Evolutionary conservation across 805 yeast genomes (phyloP).

Genomic region (Lachancea fermentati): DNA sequence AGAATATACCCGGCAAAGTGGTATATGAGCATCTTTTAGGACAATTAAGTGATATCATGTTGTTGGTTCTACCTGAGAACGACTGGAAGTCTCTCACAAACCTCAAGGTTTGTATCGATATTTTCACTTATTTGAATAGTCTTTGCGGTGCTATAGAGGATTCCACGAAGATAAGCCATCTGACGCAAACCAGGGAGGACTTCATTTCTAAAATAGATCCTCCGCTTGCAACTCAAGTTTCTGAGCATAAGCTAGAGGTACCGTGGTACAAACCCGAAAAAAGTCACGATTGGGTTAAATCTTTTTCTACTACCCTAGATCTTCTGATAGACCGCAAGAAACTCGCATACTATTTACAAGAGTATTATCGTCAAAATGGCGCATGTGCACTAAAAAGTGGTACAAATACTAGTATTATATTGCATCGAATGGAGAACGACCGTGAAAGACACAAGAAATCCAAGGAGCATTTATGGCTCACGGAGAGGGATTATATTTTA

Average conservation of each 20-base stretch:
- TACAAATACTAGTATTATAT: slow-evolving; percentile 29
- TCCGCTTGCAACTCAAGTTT: neutral
- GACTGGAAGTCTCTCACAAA: slow-evolving; percentile 21
- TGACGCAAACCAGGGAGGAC: neutral
- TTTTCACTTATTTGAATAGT: slow-evolving; percentile 11
- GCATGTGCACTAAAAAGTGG: slow-evolving; percentile 5
- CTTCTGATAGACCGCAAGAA: slow-evolving; percentile 18
- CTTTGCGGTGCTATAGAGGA: slow-evolving; percentile 8
- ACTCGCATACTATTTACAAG: slow-evolving; percentile 10
- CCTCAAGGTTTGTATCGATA: slow-evolving; percentile 16
- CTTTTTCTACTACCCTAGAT: slow-evolving; percentile 6
- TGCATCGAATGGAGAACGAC: slow-evolving; percentile 85
- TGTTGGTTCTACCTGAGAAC: slow-evolving; percentile 16
- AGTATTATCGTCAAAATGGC: slow-evolving; percentile 5
- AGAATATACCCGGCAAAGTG: slow-evolving; percentile 18
- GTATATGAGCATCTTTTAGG: slow-evolving; percentile 22
- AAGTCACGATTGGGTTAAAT: slow-evolving; percentile 5
- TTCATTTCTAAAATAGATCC: neutral
- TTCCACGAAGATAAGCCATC: neutral
- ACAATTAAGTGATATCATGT: slow-evolving; percentile 19
- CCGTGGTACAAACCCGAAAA: slow-evolving; percentile 4
- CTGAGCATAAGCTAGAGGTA: neutral
- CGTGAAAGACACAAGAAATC: slow-evolving; percentile 83
- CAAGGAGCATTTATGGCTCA: slow-evolving; percentile 77
- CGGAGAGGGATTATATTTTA: slow-evolving; percentile 35